Conservation (phyloP, 306 rosid genomes). For the Aeschynomene evenia region DNA sequence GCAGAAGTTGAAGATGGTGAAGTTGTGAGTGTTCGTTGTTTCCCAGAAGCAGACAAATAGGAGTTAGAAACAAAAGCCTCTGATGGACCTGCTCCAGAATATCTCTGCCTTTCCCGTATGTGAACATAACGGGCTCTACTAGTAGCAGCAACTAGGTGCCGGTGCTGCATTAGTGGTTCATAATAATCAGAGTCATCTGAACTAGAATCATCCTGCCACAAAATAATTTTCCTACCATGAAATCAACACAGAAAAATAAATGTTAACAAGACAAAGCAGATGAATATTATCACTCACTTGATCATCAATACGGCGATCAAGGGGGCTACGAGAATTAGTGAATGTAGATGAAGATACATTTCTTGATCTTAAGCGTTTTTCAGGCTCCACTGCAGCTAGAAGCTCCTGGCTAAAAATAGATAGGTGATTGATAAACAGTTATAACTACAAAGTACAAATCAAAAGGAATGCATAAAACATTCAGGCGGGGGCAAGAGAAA, state of each 20-base stretch:
- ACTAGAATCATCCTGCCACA: constrained; percentile 52
- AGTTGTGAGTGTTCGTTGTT: constrained; percentile 27
- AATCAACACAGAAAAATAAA: background rate
- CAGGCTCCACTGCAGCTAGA: constrained; percentile 56
- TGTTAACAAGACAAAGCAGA: background rate
- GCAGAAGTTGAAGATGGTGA: constrained; percentile 38
- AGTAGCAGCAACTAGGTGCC: constrained; percentile 54
- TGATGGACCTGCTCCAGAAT: constrained; percentile 51
- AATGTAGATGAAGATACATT: constrained; percentile 34
- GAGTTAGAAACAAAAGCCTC: constrained; percentile 35
- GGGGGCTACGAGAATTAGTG: constrained; percentile 30
- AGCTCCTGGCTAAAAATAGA: constrained; percentile 60
- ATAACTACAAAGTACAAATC: background rate
- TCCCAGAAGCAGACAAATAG: constrained; percentile 21
- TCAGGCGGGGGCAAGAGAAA: background rate
- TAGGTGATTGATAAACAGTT: background rate
- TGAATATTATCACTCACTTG: constrained; percentile 42
- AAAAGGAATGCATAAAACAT: background rate
- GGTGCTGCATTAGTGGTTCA: constrained; percentile 62
- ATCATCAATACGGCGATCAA: constrained; percentile 41
- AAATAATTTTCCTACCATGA: background rate
- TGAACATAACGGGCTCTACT: constrained; percentile 46
- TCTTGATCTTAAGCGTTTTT: constrained; percentile 45
- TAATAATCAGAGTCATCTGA: constrained; percentile 59
- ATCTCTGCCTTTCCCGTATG: constrained; percentile 54